Evolutionary conservation across 1,139 yeast species (phyloP).

Genomic region (Pichia kudriavzevii): DNA sequence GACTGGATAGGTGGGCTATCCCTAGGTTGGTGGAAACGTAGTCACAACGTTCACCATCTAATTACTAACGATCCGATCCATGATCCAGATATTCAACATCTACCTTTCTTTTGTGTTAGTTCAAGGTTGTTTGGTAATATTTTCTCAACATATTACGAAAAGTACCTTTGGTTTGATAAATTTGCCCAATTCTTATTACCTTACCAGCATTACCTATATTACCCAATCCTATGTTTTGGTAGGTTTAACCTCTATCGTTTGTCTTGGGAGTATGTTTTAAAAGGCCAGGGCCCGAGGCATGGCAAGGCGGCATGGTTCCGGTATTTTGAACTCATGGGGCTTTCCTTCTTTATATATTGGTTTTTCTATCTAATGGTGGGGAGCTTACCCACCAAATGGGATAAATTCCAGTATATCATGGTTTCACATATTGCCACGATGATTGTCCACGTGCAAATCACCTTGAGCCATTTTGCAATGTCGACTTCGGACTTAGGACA

Average conservation of each 20-base stretch:
- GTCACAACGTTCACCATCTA: constrained; percentile 85
- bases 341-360: constrained; percentile 66
- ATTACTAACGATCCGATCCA: constrained; percentile 87
- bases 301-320: constrained; percentile 87
- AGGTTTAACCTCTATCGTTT: constrained; percentile 77
- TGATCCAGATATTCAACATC: constrained; percentile 90
- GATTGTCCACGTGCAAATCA: constrained; percentile 89
- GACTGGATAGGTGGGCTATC: constrained; percentile 83
- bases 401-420: constrained; percentile 53
- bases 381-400: constrained; percentile 32
- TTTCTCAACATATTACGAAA: constrained; percentile 75
- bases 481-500: constrained; percentile 80
- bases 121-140: constrained; percentile 58
- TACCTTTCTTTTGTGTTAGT: constrained; percentile 86
- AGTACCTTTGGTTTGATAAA: constrained; percentile 56
- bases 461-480: constrained; percentile 89
- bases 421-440: constrained; percentile 76
- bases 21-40: constrained; percentile 91
- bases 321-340: constrained; percentile 66
- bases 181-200: constrained; percentile 52
- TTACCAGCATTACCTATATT: constrained; percentile 64
- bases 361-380: constrained; percentile 51
- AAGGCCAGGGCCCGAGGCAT: constrained; percentile 67
- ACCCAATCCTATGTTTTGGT: constrained; percentile 75
- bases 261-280: constrained; percentile 67